Evolutionary conservation across 257 asterid species (phyloP).

Genomic region (Paulownia fortunei): DNA sequence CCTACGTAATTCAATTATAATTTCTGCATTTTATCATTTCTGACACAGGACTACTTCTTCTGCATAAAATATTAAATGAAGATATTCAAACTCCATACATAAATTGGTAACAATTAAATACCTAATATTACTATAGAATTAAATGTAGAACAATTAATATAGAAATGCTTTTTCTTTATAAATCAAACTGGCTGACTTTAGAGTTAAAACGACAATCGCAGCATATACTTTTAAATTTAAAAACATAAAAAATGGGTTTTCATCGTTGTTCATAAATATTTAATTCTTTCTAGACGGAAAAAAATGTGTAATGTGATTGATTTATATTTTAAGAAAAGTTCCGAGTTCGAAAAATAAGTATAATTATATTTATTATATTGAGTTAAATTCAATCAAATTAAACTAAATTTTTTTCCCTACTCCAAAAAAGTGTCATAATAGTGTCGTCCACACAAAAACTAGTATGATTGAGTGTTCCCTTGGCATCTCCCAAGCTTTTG

Average conservation of each 20-base stretch:
- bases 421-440: conserved; percentile 37
- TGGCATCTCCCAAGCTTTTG: conserved; percentile 32
- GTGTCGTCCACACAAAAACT: conserved; percentile 48
- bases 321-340: background rate
- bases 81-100: background rate
- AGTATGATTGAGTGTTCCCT: conserved; percentile 39
- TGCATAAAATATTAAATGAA: conserved; percentile 22
- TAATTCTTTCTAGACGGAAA: no score
- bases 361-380: background rate
- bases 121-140: no score
- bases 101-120: background rate
- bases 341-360: background rate
- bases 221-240: no score
- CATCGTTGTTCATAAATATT: no score
- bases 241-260: no score
- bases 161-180: no score
- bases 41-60: background rate
- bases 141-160: no score
- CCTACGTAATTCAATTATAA: conserved; percentile 26
- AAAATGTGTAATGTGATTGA: no score
- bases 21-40: background rate
- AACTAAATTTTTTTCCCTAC: background rate
- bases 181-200: no score
- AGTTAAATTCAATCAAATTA: background rate
- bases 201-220: no score